Percentiles rank a stretch among this genome's conserved stretches.
Evolutionary conservation across 2,329 filamentous ascomycete genomes (phyloP).

Genomic region (Venturia aucupariae): DNA sequence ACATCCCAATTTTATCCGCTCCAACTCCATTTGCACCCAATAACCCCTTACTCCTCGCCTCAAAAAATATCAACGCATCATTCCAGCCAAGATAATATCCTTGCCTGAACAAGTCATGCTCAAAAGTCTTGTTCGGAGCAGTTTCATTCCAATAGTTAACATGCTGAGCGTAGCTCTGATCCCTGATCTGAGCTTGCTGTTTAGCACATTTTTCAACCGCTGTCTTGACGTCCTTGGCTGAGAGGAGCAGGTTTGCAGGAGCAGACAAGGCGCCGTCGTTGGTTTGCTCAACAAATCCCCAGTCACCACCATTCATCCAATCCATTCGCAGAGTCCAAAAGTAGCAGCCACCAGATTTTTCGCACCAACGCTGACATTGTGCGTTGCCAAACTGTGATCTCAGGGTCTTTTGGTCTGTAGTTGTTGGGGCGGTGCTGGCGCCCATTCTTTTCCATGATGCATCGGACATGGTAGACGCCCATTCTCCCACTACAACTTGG

Average conservation of each 20-base stretch:
- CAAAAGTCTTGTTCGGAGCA: slow-evolving; percentile 15
- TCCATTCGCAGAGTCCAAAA: slow-evolving; percentile 56
- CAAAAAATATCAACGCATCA: slow-evolving; percentile 3
- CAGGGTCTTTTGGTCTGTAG: slow-evolving; percentile 27
- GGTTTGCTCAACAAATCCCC: slow-evolving; percentile 48
- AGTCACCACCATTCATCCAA: slow-evolving; percentile 53
- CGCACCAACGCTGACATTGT: slow-evolving; percentile 40
- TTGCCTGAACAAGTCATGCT: not conserved
- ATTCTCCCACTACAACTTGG: slow-evolving; percentile 48
- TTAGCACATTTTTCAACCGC: slow-evolving; percentile 28
- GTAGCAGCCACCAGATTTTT: slow-evolving; percentile 42
- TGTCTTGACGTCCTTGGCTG: slow-evolving; percentile 27
- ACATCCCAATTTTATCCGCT: slow-evolving; percentile 16
- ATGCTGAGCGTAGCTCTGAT: slow-evolving; percentile 31
- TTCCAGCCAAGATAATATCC: slow-evolving; percentile 7
- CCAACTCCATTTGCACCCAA: slow-evolving; percentile 6
- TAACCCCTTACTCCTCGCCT: slow-evolving; percentile 21
- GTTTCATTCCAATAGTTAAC: slow-evolving; percentile 43
- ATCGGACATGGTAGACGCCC: slow-evolving; percentile 46
- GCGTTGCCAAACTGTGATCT: slow-evolving; percentile 39
- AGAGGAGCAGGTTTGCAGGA: slow-evolving; percentile 31
- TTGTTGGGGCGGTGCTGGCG: slow-evolving; percentile 17
- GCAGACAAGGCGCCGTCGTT: slow-evolving; percentile 35
- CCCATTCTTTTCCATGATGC: slow-evolving; percentile 37
- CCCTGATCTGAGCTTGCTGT: slow-evolving; percentile 21